These are phyloP conservation scores for Daucus carota DNA, from an alignment of 129 eudicot genomes.

Conservation along the genomic window DH1_v3.0 NC_030386.2:35408501-35409000, in stretches of 20 bases:
- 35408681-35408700: no score
- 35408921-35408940: neutral
- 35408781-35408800: no score
- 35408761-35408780: no score
- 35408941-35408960: neutral
- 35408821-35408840: no score
- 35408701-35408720: no score
- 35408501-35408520: conserved; percentile 92
- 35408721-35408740: no score
- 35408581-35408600: neutral
- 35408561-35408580: neutral
- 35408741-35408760: no score
- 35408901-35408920: neutral
- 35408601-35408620: neutral
- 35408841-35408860: neutral
- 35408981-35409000: neutral
- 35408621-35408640: neutral
- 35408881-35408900: neutral
- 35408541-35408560: conserved; percentile 68
- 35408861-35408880: neutral
- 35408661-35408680: no score
- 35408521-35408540: conserved; percentile 46
- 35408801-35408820: no score
- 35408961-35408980: neutral
- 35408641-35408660: neutral